These are phyloP conservation scores for Allium sativum DNA, from an alignment of 106 monocot genomes.

Conservation along the genomic window DNA sequence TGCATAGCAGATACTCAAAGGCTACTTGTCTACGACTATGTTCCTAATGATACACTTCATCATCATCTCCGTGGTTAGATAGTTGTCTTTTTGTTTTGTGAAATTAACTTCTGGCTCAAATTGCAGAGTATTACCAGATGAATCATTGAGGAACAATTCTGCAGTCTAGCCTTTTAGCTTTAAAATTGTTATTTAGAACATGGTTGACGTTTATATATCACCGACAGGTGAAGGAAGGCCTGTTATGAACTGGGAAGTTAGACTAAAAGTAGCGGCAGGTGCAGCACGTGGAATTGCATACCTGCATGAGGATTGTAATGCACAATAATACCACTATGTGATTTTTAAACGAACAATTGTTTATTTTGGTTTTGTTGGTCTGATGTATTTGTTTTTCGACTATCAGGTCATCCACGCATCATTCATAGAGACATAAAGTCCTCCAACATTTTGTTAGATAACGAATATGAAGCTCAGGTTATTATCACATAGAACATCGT, in stretches of 20 bases:
- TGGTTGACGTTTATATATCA: background rate
- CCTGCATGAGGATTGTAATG: conserved; percentile 91
- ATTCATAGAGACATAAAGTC: conserved; percentile 96
- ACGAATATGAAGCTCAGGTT: conserved; percentile 88
- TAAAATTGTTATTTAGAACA: background rate
- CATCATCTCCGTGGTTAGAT: conserved; percentile 77
- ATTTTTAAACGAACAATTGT: background rate
- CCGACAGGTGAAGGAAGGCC: conserved; percentile 41
- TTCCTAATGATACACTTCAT: conserved; percentile 75
- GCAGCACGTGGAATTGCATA: conserved; percentile 91
- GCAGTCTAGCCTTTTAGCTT: background rate
- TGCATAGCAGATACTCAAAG: conserved; percentile 68
- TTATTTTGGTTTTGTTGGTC: background rate
- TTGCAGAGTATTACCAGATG: background rate
- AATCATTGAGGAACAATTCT: background rate
- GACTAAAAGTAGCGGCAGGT: conserved; percentile 78
- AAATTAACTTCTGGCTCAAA: background rate
- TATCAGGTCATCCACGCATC: conserved; percentile 76
- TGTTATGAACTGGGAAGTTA: conserved; percentile 58
- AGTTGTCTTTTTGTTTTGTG: background rate
- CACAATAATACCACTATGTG: background rate
- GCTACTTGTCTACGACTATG: conserved; percentile 84
- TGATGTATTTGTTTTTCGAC: background rate
- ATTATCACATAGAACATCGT: background rate
- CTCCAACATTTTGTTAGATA: conserved; percentile 86